phyloP scores from a whole-genome alignment of 2,329 filamentous ascomycete species.

The Phoma sp. region DNA sequence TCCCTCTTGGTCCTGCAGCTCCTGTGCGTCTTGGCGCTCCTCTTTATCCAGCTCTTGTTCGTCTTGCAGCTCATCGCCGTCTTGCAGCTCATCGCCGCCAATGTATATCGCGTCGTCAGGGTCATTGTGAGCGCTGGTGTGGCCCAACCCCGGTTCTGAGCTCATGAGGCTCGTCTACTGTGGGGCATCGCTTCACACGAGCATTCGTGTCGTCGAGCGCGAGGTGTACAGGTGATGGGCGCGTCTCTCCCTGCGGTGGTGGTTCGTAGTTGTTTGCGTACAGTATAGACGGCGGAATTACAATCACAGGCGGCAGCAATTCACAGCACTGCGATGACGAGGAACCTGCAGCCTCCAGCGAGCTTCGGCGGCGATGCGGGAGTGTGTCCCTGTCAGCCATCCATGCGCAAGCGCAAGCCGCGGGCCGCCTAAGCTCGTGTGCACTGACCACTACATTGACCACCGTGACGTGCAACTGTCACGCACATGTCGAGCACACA shows the following conservation, averaged over 20 bases:
- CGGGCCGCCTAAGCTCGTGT: conserved; percentile 19
- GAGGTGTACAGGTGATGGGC: not conserved
- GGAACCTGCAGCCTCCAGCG: not conserved
- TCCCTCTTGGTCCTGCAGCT: conserved; percentile 20
- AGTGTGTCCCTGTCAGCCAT: not conserved
- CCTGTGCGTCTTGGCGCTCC: conserved; percentile 1
- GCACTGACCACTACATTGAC: not conserved
- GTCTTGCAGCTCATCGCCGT: conserved; percentile 21
- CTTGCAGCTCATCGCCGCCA: conserved; percentile 46
- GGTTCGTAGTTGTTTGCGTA: not conserved
- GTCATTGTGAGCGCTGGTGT: conserved; percentile 66
- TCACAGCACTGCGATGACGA: not conserved
- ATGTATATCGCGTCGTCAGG: conserved; percentile 42
- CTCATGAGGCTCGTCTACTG: conserved; percentile 67
- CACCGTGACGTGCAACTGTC: not conserved
- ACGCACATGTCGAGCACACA: not conserved
- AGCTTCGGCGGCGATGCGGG: conserved; percentile 18
- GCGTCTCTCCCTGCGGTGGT: not conserved
- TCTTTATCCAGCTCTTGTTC: not conserved
- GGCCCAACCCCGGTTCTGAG: conserved; percentile 68
- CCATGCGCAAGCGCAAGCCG: conserved; percentile 19
- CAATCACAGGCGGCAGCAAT: too few relatives aligned
- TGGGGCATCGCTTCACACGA: conserved; percentile 59
- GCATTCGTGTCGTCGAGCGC: conserved; percentile 10
- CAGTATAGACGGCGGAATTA: not conserved